Evolutionary conservation across 345 rosid species (phyloP).

Genomic region (Moricandia moricandioides): DNA sequence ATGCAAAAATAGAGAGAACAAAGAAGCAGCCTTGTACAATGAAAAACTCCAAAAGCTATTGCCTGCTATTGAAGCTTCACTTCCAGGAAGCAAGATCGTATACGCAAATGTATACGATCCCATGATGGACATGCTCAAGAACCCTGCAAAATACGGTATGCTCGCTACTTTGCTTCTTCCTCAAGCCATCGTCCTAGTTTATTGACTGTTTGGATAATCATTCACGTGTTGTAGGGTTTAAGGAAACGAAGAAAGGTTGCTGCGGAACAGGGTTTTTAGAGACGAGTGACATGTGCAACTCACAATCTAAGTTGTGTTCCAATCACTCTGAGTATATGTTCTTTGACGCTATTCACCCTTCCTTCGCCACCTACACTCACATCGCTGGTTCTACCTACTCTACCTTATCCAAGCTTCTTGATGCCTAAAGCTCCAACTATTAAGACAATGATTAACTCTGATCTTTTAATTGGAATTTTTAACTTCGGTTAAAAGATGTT

Average conservation of each 20-base stretch:
- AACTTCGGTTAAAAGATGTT: no score
- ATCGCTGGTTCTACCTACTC: background rate
- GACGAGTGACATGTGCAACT: conserved; percentile 35
- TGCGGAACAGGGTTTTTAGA: conserved; percentile 42
- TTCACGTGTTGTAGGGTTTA: conserved; percentile 33
- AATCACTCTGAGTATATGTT: conserved; percentile 39
- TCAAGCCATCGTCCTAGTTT: background rate
- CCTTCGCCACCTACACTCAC: conserved; percentile 30
- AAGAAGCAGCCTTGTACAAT: conserved; percentile 43
- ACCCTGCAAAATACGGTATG: conserved; percentile 45
- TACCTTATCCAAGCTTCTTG: conserved; percentile 15
- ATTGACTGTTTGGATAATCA: background rate
- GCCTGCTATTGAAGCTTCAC: conserved; percentile 26
- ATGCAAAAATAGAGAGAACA: conserved; percentile 46
- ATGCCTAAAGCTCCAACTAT: background rate
- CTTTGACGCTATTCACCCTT: conserved; percentile 46
- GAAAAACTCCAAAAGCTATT: conserved; percentile 40
- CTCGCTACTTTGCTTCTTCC: background rate
- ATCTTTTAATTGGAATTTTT: no score
- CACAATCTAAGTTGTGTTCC: conserved; percentile 24
- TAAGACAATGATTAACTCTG: no score
- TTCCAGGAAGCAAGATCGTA: conserved; percentile 39
- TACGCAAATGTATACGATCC: conserved; percentile 41
- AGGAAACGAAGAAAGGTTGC: conserved; percentile 41
- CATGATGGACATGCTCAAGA: conserved; percentile 39